Base-by-base conservation (phyloP, 2,329 filamentous ascomycete species). In the Juglanconis sp. region DNA sequence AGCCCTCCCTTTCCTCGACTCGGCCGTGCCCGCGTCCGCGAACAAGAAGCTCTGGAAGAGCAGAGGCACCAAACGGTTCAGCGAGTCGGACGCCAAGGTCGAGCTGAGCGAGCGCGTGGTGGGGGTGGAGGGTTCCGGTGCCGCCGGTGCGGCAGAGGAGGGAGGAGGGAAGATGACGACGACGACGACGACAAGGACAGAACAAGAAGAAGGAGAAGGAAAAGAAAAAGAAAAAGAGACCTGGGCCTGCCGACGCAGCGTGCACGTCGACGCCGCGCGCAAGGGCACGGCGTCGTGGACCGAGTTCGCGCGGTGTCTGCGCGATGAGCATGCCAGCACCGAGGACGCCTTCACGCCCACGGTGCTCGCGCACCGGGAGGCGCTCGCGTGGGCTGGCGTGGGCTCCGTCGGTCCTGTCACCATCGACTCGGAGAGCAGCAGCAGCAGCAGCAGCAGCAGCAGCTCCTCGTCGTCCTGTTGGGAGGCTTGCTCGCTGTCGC, bases 171-270 rank as follows among this genome's bases (percentile, higher is more conserved):
- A 24, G 17, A 24, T 7, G 17, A n/a, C 31, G 32, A 15, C 30
- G 17, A 11, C 9, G 30, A 11, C 35, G 24, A 6, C 44, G 32
- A 15, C 34, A 8, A 13, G 44, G 9, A 10, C 17, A 10, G 9
- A n/a, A 7, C 13, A 40, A 38, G n/a, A 15, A 10, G 17, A 24
- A 24, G 2, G 35, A n/a, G 5, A 30, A 5, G 30, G 5, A 6
- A 30, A 40, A 11, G 9, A 7, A 15, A 30, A 4, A 11, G 17
- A 3, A 52, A 30, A 11, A 7, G 87, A 89, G 72, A 80, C 77
- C 17, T 92, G 89, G 89, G 81, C 81, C 56, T 83, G 83, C 46
- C 81, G 89, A 59, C 80, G 80, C 49, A 89, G 85, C 69, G 73
- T 82, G 47, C 89, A 92, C 69, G 75, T 76, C 60, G 80, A 88